These are phyloP conservation scores for Verruconis gallopava DNA, from an alignment of 2,329 filamentous ascomycete species.

Conservation along the genomic window DNA sequence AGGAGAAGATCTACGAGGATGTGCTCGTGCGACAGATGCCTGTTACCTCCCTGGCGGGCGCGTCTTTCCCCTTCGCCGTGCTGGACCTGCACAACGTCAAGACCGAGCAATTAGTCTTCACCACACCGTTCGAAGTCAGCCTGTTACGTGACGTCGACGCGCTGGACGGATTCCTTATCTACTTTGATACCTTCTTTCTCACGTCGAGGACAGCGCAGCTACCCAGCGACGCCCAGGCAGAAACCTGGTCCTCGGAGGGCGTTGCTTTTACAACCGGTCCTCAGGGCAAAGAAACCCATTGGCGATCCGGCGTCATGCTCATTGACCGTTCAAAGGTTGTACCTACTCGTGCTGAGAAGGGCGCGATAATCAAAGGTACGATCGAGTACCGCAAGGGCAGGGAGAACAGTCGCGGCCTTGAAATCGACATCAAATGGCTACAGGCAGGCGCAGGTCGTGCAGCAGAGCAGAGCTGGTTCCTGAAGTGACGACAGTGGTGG, in stretches of 20 bases:
- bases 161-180: slow-evolving; percentile 79
- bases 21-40: slow-evolving; percentile 23
- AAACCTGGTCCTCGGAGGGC: slow-evolving; percentile 46
- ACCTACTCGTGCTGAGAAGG: slow-evolving; percentile 36
- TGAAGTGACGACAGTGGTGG: background rate
- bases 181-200: slow-evolving; percentile 91
- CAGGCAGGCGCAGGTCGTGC: background rate
- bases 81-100: slow-evolving; percentile 65
- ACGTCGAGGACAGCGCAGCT: slow-evolving; percentile 40
- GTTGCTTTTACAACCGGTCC: slow-evolving; percentile 87
- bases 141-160: slow-evolving; percentile 49
- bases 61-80: slow-evolving; percentile 53
- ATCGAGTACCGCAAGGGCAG: slow-evolving; percentile 56
- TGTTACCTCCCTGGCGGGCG: slow-evolving; percentile 43
- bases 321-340: slow-evolving; percentile 45
- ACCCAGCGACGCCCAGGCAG: slow-evolving; percentile 42
- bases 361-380: slow-evolving; percentile 49
- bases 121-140: slow-evolving; percentile 50
- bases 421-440: slow-evolving; percentile 28
- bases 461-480: slow-evolving; percentile 1
- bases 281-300: slow-evolving; percentile 65
- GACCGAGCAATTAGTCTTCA: slow-evolving; percentile 63
- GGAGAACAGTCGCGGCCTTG: slow-evolving; percentile 26
- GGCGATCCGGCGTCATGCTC: slow-evolving; percentile 72
- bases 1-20: slow-evolving; percentile 67